Evolutionary conservation across 2,329 filamentous ascomycete species (phyloP).

Genomic region (Neobulgaria alba): DNA sequence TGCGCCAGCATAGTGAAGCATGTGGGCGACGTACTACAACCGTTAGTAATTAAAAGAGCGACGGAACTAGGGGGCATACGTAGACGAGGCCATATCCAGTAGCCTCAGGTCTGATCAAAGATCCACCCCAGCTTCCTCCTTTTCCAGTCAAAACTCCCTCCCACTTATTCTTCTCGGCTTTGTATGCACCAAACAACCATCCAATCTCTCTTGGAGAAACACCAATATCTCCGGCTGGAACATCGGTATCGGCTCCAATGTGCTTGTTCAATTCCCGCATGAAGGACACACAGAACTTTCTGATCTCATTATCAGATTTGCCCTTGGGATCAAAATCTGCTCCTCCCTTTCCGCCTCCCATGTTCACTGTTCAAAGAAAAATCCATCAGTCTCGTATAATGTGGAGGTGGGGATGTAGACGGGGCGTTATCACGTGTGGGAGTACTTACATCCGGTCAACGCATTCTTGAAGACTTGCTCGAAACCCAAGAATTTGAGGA

Average conservation of each 20-base stretch:
- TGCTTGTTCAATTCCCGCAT: constrained; percentile 94
- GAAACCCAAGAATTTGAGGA: constrained; percentile 95
- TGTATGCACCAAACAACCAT: constrained; percentile 91
- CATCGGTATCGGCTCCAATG: constrained; percentile 92
- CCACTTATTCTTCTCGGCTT: constrained; percentile 79
- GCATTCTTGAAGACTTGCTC: constrained; percentile 99
- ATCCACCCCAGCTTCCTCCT: constrained; percentile 86
- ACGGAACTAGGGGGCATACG: constrained; percentile 35
- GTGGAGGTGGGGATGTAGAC: neutral
- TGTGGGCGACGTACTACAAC: constrained; percentile 70
- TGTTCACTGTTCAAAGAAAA: constrained; percentile 59
- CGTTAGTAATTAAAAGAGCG: neutral
- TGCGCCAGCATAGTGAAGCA: constrained; percentile 85
- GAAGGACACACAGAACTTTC: constrained; percentile 91
- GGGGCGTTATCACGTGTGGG: constrained; percentile 7
- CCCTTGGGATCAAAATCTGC: constrained; percentile 99
- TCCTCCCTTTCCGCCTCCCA: constrained; percentile 96
- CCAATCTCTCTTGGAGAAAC: constrained; percentile 88
- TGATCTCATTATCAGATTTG: constrained; percentile 95
- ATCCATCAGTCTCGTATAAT: neutral
- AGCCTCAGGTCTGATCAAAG: constrained; percentile 89
- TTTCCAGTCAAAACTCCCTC: constrained; percentile 96
- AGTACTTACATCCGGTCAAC: constrained; percentile 72
- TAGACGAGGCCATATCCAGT: constrained; percentile 96
- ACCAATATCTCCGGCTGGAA: constrained; percentile 95